These are phyloP conservation scores for Pichia paraexigua DNA, from an alignment of 805 yeast species.

Conservation along the genomic window DNA sequence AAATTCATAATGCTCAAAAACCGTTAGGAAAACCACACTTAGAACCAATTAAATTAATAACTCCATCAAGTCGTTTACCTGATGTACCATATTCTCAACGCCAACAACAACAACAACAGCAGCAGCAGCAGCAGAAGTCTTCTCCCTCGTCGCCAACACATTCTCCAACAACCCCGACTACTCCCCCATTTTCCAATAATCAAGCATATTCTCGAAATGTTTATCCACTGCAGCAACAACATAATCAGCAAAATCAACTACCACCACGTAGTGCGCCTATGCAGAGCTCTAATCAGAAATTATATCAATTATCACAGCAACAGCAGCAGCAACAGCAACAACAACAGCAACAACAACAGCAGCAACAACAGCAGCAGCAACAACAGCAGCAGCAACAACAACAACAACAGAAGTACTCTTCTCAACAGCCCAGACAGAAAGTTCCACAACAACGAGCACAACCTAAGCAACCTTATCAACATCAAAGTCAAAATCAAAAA, in stretches of 20 bases:
- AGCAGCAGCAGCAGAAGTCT: slow-evolving; percentile 5
- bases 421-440: neutral
- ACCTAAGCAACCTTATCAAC: slow-evolving; percentile 3
- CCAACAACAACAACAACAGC: slow-evolving; percentile 11
- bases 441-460: neutral
- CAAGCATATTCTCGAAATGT: slow-evolving; percentile 1
- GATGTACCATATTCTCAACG: slow-evolving; percentile 6
- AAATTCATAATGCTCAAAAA: slow-evolving; percentile 9
- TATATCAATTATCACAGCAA: neutral
- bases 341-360: neutral
- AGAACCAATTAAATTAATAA: slow-evolving; percentile 6
- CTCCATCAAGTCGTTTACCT: slow-evolving; percentile 10
- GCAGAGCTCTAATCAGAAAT: neutral
- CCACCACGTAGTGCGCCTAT: neutral
- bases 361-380: slow-evolving; percentile 1
- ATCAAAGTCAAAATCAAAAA: neutral
- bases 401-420: neutral
- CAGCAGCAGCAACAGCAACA: slow-evolving; percentile 2
- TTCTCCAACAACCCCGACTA: slow-evolving; percentile 4
- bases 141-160: slow-evolving; percentile 8
- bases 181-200: neutral
- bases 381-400: slow-evolving; percentile 3
- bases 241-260: neutral
- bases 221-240: neutral
- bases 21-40: slow-evolving; percentile 6